Evolutionary conservation across 2,329 filamentous ascomycete genomes (phyloP).

Genomic region (Penicillium sp.): DNA sequence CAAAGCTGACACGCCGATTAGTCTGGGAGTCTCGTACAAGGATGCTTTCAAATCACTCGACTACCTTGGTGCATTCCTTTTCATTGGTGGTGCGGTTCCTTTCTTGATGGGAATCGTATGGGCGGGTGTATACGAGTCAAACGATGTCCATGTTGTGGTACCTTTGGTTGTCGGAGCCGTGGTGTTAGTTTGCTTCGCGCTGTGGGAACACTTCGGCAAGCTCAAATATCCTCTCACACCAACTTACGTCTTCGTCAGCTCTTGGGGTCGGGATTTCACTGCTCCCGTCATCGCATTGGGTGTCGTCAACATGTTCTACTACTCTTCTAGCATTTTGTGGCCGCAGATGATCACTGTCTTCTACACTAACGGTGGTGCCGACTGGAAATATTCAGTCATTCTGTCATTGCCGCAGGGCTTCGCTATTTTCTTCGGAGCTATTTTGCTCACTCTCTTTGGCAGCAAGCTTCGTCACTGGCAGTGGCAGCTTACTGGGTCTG

Average conservation of each 20-base stretch:
- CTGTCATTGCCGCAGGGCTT: constrained; percentile 48
- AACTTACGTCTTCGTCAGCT: constrained; percentile 46
- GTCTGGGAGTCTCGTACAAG: constrained; percentile 26
- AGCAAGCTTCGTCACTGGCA: constrained; percentile 47
- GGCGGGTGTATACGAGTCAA: constrained; percentile 37
- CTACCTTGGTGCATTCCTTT: constrained; percentile 40
- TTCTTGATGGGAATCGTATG: constrained; percentile 44
- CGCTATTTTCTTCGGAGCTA: constrained; percentile 45
- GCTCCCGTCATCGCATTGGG: constrained; percentile 47
- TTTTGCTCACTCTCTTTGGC: constrained; percentile 44
- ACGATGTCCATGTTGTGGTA: constrained; percentile 39
- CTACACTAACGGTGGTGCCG: constrained; percentile 39
- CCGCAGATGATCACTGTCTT: constrained; percentile 50
- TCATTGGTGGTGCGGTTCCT: constrained; percentile 36
- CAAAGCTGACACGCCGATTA: too few species aligned
- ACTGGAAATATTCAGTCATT: constrained; percentile 36
- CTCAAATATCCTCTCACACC: constrained; percentile 46
- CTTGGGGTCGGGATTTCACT: constrained; percentile 49
- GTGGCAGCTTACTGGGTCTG: constrained; percentile 46
- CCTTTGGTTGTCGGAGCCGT: constrained; percentile 38
- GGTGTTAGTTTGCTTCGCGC: constrained; percentile 36
- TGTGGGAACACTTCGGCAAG: constrained; percentile 42
- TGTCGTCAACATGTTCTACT: constrained; percentile 55
- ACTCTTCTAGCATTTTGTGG: constrained; percentile 48
- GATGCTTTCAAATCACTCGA: constrained; percentile 40